A percentile compares a stretch with the other conserved stretches of the same genome.
These are phyloP conservation scores for Penicillium cataractarum DNA, from an alignment of 495 filamentous ascomycete genomes.

Conservation along the genomic window DNA sequence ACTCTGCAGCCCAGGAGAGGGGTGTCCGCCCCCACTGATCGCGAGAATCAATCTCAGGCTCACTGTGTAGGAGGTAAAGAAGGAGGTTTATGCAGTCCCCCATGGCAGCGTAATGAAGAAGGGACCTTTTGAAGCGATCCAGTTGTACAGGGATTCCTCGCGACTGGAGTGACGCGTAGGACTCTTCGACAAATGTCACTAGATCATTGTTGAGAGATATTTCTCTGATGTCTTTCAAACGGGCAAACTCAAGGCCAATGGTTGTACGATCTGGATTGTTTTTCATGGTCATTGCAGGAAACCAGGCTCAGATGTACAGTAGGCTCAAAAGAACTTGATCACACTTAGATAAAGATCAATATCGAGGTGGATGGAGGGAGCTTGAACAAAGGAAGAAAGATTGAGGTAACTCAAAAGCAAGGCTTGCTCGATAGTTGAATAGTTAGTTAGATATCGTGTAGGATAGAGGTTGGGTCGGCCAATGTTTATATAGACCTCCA, in stretches of 20 bases:
- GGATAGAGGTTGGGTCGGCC: too few relatives aligned
- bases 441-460: too few relatives aligned
- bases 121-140: conserved; percentile 2
- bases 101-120: conserved; percentile 9
- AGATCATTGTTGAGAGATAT: conserved; percentile 5
- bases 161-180: conserved; percentile 3
- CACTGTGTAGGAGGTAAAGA: not conserved
- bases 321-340: too few relatives aligned
- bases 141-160: not conserved
- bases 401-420: not conserved
- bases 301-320: not conserved
- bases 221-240: conserved; percentile 5
- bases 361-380: too few relatives aligned
- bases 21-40: not conserved
- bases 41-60: not conserved
- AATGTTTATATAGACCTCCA: too few relatives aligned
- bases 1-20: conserved; percentile 2
- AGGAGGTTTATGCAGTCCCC: conserved; percentile 3
- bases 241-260: conserved; percentile 2
- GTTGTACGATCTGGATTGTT: not conserved
- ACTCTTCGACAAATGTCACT: not conserved
- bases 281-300: conserved; percentile 3
- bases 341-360: too few relatives aligned
- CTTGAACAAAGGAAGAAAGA: not conserved
- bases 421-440: not conserved